phyloP scores from a whole-genome alignment of 164 flowering plant genomes.

The Liquidambar formosana region DNA sequence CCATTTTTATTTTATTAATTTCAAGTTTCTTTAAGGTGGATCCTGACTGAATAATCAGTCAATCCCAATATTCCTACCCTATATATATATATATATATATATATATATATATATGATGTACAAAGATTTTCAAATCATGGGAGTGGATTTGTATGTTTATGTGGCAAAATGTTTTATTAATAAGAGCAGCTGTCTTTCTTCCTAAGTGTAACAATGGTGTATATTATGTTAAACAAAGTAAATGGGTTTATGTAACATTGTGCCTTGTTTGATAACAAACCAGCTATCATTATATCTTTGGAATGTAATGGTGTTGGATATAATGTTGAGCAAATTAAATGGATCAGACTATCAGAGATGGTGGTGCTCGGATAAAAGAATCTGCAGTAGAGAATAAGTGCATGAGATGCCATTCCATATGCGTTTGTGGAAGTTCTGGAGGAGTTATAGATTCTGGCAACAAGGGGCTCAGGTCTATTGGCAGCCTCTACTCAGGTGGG shows the following conservation, averaged over 20 bases:
- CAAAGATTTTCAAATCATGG: no score
- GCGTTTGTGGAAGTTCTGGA: not conserved
- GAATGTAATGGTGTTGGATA: no score
- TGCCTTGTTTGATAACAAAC: not conserved
- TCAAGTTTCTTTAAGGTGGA: not conserved
- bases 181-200: not conserved
- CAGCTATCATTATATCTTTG: not conserved
- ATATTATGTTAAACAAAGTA: not conserved
- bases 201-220: not conserved
- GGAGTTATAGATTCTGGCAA: not conserved
- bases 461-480: not conserved
- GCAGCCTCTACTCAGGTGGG: not conserved
- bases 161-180: not conserved
- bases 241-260: not conserved
- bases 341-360: not conserved
- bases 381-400: no score
- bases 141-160: not conserved
- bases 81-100: not conserved
- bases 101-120: no score
- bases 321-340: not conserved
- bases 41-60: not conserved
- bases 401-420: no score
- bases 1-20: not conserved
- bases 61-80: not conserved
- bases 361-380: not conserved